These are phyloP conservation scores for Botrytis medusae DNA, from an alignment of 2,329 filamentous ascomycete species.

Conservation along the genomic window DNA sequence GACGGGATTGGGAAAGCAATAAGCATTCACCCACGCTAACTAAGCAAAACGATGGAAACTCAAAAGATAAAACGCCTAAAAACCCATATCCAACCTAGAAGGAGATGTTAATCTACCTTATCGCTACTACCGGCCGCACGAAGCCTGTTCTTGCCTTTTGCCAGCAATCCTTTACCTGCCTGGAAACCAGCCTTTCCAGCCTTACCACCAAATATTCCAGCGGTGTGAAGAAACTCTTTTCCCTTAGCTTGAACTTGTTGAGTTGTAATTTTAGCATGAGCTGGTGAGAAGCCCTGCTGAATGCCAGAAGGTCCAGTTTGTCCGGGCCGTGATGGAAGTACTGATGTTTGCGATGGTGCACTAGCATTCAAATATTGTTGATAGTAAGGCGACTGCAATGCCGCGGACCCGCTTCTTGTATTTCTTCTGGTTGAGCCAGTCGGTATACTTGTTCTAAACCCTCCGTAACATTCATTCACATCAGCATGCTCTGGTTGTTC, in stretches of 20 bases:
- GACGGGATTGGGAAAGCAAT: conserved; percentile 36
- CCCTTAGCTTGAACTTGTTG: conserved; percentile 61
- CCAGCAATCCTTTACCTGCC: conserved; percentile 86
- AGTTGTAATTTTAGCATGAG: conserved; percentile 35
- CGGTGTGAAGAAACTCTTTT: conserved; percentile 84
- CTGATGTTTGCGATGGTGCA: conserved; percentile 34
- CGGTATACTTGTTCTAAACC: conserved; percentile 25
- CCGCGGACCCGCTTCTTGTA: conserved; percentile 26
- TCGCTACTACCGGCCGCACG: conserved; percentile 61
- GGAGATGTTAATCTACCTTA: conserved; percentile 75
- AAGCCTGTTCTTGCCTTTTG: conserved; percentile 86
- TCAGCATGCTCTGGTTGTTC: conserved; percentile 52
- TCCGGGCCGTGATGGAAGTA: conserved; percentile 27
- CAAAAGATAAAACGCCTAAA: conserved; percentile 33
- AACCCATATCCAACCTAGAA: conserved; percentile 37
- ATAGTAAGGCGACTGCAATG: conserved; percentile 51
- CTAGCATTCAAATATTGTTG: conserved; percentile 58
- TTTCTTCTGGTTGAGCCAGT: conserved; percentile 30
- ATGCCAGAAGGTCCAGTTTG: conserved; percentile 28
- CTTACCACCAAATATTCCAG: conserved; percentile 68
- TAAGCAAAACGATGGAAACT: conserved; percentile 33
- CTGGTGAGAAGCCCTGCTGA: conserved; percentile 34
- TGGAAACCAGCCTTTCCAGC: conserved; percentile 63
- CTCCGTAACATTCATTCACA: conserved; percentile 32
- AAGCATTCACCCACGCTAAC: conserved; percentile 29